These are phyloP conservation scores for Aegilops umbellulata DNA, from an alignment of 176 grass and related monocot species.

Conservation along the genomic window DNA sequence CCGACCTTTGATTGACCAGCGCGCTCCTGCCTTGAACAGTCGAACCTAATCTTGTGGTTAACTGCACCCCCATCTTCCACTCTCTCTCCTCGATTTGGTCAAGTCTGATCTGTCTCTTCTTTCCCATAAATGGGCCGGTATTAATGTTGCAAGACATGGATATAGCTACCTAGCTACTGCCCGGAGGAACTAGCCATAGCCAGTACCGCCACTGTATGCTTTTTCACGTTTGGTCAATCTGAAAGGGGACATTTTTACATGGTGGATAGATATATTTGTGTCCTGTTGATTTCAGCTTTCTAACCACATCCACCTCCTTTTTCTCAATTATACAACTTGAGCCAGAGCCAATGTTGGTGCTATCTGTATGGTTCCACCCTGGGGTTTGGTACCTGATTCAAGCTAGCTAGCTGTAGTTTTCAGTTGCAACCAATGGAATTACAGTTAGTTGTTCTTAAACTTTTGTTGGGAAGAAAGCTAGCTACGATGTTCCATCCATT, in stretches of 20 bases:
- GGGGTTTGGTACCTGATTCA: neutral
- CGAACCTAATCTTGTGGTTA: neutral
- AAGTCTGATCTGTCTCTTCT: neutral
- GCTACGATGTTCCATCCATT: constrained; percentile 11
- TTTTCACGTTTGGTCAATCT: constrained; percentile 1
- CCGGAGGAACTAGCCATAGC: neutral
- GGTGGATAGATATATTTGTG: neutral
- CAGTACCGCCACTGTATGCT: neutral
- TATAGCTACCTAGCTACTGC: neutral
- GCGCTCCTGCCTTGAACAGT: neutral
- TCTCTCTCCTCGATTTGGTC: constrained; percentile 5
- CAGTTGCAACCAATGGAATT: neutral
- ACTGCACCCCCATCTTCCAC: neutral
- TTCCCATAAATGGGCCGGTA: neutral
- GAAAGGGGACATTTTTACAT: constrained; percentile 4
- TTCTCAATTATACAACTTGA: neutral
- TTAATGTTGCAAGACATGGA: constrained; percentile 25
- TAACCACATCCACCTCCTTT: neutral
- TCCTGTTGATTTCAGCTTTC: neutral
- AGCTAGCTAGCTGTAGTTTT: neutral
- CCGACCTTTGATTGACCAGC: neutral
- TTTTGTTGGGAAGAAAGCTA: constrained; percentile 1
- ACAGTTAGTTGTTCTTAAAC: neutral
- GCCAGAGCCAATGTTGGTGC: neutral
- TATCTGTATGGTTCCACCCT: neutral